Evolutionary conservation across 2,329 filamentous ascomycete genomes (phyloP).

Genomic region (Claviceps maximensis): DNA sequence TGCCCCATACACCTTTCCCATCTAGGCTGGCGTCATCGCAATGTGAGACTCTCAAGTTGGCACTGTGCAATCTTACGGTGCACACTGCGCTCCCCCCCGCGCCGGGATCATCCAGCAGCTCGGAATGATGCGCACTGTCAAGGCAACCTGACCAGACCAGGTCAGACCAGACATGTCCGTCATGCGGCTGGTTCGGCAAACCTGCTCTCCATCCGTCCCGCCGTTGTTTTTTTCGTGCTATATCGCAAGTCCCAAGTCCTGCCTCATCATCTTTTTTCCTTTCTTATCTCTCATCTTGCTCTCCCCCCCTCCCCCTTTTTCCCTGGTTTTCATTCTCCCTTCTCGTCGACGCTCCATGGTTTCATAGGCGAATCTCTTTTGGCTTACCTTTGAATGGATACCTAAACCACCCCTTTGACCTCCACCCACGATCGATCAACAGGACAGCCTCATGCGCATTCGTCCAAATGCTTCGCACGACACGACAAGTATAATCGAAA

Average conservation of each 20-base stretch:
- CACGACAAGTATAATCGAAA: not conserved
- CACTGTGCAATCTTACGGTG: no score
- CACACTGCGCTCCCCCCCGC: no score
- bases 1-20: no score
- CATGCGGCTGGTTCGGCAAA: conserved; percentile 1
- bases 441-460: not conserved
- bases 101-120: no score
- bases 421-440: not conserved
- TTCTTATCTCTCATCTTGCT: not conserved
- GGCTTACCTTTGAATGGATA: not conserved
- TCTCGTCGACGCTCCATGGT: not conserved
- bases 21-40: no score
- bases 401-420: not conserved
- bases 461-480: not conserved
- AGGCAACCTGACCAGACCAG: no score
- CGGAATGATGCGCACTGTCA: not conserved
- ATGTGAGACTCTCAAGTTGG: no score
- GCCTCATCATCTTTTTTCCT: not conserved
- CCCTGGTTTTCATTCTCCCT: not conserved
- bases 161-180: not conserved
- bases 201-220: not conserved
- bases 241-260: not conserved
- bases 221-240: not conserved
- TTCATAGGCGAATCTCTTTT: not conserved
- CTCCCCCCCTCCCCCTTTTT: not conserved